Conservation (phyloP, 257 asterid genomes). For the Capsicum chinense region DNA sequence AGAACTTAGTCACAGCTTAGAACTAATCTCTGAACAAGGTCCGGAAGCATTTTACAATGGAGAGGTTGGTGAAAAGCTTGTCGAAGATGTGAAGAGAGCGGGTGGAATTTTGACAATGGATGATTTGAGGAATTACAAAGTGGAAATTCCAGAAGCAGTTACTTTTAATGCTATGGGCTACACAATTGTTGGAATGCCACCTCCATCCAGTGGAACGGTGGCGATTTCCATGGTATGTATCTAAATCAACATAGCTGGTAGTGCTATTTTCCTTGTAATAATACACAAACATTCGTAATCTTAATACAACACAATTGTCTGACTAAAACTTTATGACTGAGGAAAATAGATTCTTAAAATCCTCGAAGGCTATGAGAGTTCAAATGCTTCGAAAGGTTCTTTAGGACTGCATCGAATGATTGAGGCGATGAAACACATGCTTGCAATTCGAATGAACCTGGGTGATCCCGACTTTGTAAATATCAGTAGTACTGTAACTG, state of each 20-base stretch:
- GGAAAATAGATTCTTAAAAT: conserved; percentile 69
- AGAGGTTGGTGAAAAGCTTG: conserved; percentile 62
- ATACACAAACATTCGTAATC: background rate
- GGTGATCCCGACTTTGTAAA: conserved; percentile 81
- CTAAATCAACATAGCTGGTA: conserved; percentile 15
- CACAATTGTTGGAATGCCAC: conserved; percentile 87
- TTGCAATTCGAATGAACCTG: conserved; percentile 74
- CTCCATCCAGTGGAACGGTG: conserved; percentile 88
- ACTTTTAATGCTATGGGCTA: conserved; percentile 70
- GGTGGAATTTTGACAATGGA: conserved; percentile 89
- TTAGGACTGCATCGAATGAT: conserved; percentile 85
- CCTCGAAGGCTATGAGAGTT: conserved; percentile 54
- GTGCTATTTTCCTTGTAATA: background rate
- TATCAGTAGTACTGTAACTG: conserved; percentile 48
- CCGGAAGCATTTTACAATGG: conserved; percentile 76
- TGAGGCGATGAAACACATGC: conserved; percentile 86
- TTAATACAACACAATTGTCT: background rate
- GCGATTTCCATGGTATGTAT: conserved; percentile 79
- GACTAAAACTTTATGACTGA: background rate
- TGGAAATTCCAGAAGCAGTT: conserved; percentile 56
- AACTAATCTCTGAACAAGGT: conserved; percentile 74
- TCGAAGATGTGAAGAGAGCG: conserved; percentile 64
- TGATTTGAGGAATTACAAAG: conserved; percentile 72
- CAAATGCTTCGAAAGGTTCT: conserved; percentile 58
- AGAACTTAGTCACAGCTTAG: conserved; percentile 74